Conservation (phyloP, 257 asterid species). For the Primulina tabacum region DNA sequence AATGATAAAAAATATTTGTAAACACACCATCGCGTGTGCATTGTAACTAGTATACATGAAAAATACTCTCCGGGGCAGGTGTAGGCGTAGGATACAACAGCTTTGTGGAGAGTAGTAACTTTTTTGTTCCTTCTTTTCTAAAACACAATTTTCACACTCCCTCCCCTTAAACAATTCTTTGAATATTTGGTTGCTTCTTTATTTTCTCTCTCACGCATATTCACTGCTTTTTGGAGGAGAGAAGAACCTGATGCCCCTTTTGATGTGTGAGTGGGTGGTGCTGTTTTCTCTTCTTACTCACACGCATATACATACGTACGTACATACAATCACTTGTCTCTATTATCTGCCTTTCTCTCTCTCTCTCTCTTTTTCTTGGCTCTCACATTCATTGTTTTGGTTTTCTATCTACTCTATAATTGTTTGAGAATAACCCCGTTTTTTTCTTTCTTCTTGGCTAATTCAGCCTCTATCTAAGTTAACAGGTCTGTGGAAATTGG, state of each 20-base stretch:
- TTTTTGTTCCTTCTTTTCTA: conserved; percentile 16
- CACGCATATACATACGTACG: not conserved
- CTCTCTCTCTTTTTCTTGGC: not conserved
- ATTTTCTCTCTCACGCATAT: conserved; percentile 30
- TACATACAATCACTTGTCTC: conserved; percentile 6
- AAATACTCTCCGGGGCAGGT: conserved; percentile 45
- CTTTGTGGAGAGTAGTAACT: conserved; percentile 38
- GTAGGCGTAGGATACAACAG: conserved; percentile 56
- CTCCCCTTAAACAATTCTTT: not conserved
- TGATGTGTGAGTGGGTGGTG: conserved; percentile 87
- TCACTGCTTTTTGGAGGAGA: conserved; percentile 59
- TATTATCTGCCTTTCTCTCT: conserved; percentile 1
- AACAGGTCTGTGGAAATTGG: conserved; percentile 23
- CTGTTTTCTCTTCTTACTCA: conserved; percentile 36
- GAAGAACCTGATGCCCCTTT: conserved; percentile 77
- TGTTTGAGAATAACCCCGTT: not conserved
- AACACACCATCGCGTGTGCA: too few relatives aligned
- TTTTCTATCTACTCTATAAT: conserved; percentile 26
- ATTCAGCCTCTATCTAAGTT: not conserved
- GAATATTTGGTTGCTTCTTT: conserved; percentile 19
- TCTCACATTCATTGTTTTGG: conserved; percentile 14
- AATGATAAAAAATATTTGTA: too few relatives aligned
- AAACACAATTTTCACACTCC: not conserved
- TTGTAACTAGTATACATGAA: not conserved
- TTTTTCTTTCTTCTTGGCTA: not conserved